A percentile compares a stretch with the other conserved stretches of the same genome.
Evolutionary conservation across 192 early-diverging fungal genomes (phyloP).

Genomic region (Entomortierella lignicola): DNA sequence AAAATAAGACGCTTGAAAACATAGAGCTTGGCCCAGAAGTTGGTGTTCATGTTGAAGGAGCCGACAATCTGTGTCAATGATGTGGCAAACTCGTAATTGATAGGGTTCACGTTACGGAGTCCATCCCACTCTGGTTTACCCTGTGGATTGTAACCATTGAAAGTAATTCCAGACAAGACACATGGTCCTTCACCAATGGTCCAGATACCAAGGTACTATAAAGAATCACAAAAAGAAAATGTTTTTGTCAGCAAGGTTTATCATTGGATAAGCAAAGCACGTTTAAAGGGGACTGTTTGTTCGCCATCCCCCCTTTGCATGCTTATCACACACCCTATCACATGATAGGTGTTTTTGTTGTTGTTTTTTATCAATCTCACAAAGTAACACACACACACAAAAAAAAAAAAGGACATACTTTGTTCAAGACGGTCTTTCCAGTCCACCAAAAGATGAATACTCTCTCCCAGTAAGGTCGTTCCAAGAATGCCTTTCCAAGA

Average conservation of each 20-base stretch:
- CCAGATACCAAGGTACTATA: conserved; percentile 73
- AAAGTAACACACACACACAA: background rate
- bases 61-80: conserved; percentile 63
- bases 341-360: too few relatives aligned
- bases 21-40: conserved; percentile 71
- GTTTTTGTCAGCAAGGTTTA: background rate
- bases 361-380: too few relatives aligned
- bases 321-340: too few relatives aligned
- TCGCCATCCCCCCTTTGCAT: background rate
- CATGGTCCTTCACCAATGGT: conserved; percentile 68
- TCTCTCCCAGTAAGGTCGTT: conserved; percentile 40
- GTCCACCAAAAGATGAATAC: conserved; percentile 60
- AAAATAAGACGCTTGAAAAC: conserved; percentile 69
- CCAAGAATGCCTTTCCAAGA: conserved; percentile 55
- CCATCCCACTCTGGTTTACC: conserved; percentile 62
- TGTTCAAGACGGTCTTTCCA: conserved; percentile 64
- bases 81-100: conserved; percentile 65
- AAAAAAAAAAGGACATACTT: conserved; percentile 44
- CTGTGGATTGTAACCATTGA: conserved; percentile 61
- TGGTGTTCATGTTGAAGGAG: conserved; percentile 76
- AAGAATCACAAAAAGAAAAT: conserved; percentile 1
- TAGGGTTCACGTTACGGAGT: conserved; percentile 61
- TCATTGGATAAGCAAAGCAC: background rate
- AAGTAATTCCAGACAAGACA: conserved; percentile 66
- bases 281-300: background rate